Base-by-base conservation (phyloP, 805 yeast species). In the Saccharomycopsis fermentans region DNA sequence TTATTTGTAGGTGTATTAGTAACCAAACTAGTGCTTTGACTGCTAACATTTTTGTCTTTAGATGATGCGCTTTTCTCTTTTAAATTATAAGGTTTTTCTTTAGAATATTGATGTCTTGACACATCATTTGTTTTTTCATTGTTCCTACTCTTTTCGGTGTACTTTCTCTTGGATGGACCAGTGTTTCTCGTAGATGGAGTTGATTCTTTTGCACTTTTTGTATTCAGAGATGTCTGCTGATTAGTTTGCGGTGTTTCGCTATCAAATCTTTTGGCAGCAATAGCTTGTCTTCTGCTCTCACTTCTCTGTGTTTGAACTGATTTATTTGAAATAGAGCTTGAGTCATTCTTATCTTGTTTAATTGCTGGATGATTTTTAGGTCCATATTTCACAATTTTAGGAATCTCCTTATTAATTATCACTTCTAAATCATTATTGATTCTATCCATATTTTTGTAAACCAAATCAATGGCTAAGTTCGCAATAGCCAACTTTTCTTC, bases 401-500 rank as follows among this genome's bases (percentile, higher is more conserved):
- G 97, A 29, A 94, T 84, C 71, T 94, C 99, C 65, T 83, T 82
- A 58, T 79, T 74, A 53, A 86, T 72, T 27, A 92, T 86, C 54
- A 85, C 74, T 54, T 86, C 87, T 73, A 82, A 91, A 67, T 88
- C 96, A 64, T 86, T 81, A 67, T 91, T 87, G 63, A 94, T 77
- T 55, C 97, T 77, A 55, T 76, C 78, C 58, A 89, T 72, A 66
- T 89, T 87, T 59, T 84, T 81, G 34, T 77, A 73, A 52, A 90
- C 78, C 12, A 84, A 78, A 65, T 91, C 97, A 34, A 88, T 79
- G 24, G 97, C 97, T 43, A 89, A 84, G 1, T 92, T 85, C 4
- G 97, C 92, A 48, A 94, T 97, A 70, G 92, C 97, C 95, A 94
- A 90, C 71, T 94, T 94, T 69, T 94, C 97, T 69, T 92, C 98